Base-by-base conservation (phyloP, 2,329 filamentous ascomycete species). In the Fusarium continuum region DNA sequence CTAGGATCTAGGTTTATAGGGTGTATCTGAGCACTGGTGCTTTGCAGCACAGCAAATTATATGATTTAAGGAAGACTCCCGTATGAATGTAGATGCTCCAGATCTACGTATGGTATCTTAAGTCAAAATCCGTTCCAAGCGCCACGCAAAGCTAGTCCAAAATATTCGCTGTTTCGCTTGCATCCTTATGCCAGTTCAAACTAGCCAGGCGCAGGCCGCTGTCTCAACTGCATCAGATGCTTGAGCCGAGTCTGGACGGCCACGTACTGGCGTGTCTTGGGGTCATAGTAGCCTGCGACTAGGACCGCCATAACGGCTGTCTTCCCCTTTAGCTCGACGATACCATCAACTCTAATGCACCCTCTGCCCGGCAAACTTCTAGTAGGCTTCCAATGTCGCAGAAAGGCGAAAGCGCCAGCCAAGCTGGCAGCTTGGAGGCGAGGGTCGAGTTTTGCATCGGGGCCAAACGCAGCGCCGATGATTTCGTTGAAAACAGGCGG, bases 271-370 rank as follows among this genome's bases (percentile, higher is more conserved):
- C 79, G 78, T 34, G 79, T 80, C 70, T 85, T 83, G 2, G 85
- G 85, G 68, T 88, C 80, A 73, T 84, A 88, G 72, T 80, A 85
- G 3, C 78, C 82, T 10, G 73, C 55, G 3, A 85, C 83, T 56
- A 86, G 82, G 11, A 87, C 74, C 3, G 80, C 78, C 50, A 87
- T 70, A 44, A 76, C 76, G 1, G 79, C 79, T 19, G 73, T 78
- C 3, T 80, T 71, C 3, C 82, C 78, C 34, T 80, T 76, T 3
- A 88, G 54, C 60, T 87, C 82, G 3, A 88, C 79, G 10, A 86
- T 70, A 1, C 86, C 86, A 14, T 81, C 81, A 2, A 88, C 77
- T 2, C 76, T 71, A 40, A 88, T 76, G 46, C 80, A 81, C 5
- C 86, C 86, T 10, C 81, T 76, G 6, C 79, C 81, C 0, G 83